These are phyloP conservation scores for Blastobotrys malaysiensis DNA, from an alignment of 1,139 yeast genomes.

Conservation along the genomic window DNA sequence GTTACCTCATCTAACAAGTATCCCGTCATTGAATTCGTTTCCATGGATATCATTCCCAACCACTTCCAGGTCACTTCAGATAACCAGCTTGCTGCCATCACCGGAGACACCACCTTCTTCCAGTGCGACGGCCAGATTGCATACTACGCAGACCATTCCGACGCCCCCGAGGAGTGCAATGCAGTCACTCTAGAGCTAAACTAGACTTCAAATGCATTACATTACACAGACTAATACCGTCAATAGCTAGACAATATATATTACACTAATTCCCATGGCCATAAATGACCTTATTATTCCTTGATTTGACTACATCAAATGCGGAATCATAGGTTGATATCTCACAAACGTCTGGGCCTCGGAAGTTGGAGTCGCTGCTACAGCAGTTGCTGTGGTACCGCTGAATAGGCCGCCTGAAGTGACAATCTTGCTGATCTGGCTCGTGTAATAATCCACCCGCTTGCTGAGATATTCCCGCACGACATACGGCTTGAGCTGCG, in stretches of 20 bases:
- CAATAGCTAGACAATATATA: not conserved
- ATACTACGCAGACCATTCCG: not conserved
- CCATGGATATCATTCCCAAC: not conserved
- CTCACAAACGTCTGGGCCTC: not conserved
- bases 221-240: too few relatives aligned
- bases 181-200: not conserved
- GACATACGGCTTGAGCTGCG: constrained; percentile 58
- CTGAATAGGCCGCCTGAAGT: constrained; percentile 2
- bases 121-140: not conserved
- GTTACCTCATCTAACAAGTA: not conserved
- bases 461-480: constrained; percentile 66
- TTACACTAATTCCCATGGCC: not conserved
- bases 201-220: not conserved
- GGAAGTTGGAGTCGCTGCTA: not conserved
- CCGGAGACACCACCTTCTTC: not conserved
- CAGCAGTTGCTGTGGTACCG: not conserved
- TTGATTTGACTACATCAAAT: not conserved
- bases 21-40: not conserved
- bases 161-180: not conserved
- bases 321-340: not conserved
- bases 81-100: not conserved
- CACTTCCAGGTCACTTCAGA: not conserved
- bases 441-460: constrained; percentile 59
- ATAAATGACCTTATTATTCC: not conserved
- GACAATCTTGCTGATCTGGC: constrained; percentile 46